Evolutionary conservation across 768 basidiomycete genomes (phyloP).

Genomic region (Leccinum rimulosum): DNA sequence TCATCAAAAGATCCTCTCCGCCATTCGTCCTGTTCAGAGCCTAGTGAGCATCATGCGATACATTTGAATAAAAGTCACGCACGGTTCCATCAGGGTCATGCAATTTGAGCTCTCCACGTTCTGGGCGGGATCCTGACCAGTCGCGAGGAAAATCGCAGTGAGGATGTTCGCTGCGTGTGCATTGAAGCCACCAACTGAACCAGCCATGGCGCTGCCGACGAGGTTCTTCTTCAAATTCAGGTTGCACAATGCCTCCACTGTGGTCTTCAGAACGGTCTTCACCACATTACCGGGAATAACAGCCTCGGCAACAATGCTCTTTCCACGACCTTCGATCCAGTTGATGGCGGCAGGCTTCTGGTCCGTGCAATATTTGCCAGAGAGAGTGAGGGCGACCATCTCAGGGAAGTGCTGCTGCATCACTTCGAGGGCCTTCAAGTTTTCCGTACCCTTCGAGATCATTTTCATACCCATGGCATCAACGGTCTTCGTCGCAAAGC

Average conservation of each 20-base stretch:
- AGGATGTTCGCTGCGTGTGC: constrained; percentile 98
- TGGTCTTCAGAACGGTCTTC: constrained; percentile 91
- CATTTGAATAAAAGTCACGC: constrained; percentile 30
- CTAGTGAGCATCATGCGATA: constrained; percentile 6
- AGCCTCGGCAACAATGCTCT: constrained; percentile 96
- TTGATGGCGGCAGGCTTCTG: constrained; percentile 99
- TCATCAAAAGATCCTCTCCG: constrained; percentile 88
- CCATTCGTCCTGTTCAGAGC: constrained; percentile 63
- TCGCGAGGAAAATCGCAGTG: constrained; percentile 93
- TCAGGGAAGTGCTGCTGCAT: constrained; percentile 80
- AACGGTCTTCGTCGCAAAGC: constrained; percentile 92
- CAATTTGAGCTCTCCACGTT: constrained; percentile 99
- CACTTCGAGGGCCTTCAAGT: constrained; percentile 72
- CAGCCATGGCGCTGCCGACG: constrained; percentile 97
- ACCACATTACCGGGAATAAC: constrained; percentile 88
- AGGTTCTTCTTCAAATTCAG: constrained; percentile 97
- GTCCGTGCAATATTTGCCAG: constrained; percentile 98
- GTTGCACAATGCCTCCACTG: constrained; percentile 83
- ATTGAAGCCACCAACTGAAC: constrained; percentile 96
- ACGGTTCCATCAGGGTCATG: constrained; percentile 99
- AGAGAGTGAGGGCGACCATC: constrained; percentile 87
- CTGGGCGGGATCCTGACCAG: constrained; percentile 98
- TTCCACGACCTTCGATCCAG: constrained; percentile 99
- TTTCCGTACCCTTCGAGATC: constrained; percentile 96
- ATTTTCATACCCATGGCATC: constrained; percentile 99